Evolutionary conservation across 148 eudicot genomes (phyloP).

Genomic region (Rhododendron mucronatum): DNA sequence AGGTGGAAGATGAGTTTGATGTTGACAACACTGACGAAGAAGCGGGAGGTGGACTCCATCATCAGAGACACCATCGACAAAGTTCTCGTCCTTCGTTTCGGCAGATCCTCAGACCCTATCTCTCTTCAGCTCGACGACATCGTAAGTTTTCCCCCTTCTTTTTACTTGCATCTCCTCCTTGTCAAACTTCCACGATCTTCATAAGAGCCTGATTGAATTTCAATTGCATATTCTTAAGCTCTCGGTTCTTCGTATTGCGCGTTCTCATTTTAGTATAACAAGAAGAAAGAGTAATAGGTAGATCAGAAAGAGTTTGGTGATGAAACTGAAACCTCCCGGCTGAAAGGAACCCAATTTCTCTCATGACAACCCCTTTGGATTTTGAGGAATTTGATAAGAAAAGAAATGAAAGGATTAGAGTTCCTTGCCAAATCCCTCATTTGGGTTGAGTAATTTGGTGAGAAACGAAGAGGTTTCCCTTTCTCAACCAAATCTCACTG

Average conservation of each 20-base stretch:
- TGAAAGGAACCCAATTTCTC: background rate
- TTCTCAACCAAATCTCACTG: background rate
- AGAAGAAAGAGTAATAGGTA: background rate
- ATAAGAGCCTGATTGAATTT: background rate
- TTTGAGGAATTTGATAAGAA: background rate
- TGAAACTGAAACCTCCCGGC: background rate
- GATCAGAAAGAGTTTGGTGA: background rate
- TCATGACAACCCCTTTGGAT: background rate
- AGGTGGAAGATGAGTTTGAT: constrained; percentile 36
- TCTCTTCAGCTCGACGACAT: constrained; percentile 87
- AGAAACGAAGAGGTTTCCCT: background rate
- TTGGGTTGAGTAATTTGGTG: background rate
- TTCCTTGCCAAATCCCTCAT: background rate
- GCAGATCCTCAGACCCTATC: constrained; percentile 59
- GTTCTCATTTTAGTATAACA: background rate
- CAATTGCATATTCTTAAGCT: background rate
- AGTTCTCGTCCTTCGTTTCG: constrained; percentile 90
- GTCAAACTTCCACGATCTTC: background rate
- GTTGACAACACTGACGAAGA: constrained; percentile 52
- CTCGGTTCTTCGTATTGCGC: background rate
- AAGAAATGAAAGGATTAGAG: background rate
- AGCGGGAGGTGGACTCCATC: constrained; percentile 60
- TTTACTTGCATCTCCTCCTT: background rate
- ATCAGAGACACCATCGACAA: constrained; percentile 91
- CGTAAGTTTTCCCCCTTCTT: constrained; percentile 26